Percentiles rank a stretch among this genome's conserved stretches.
These are phyloP conservation scores for Obelidium mucronatum DNA, from an alignment of 192 early-diverging fungal species.

Conservation along the genomic window DNA sequence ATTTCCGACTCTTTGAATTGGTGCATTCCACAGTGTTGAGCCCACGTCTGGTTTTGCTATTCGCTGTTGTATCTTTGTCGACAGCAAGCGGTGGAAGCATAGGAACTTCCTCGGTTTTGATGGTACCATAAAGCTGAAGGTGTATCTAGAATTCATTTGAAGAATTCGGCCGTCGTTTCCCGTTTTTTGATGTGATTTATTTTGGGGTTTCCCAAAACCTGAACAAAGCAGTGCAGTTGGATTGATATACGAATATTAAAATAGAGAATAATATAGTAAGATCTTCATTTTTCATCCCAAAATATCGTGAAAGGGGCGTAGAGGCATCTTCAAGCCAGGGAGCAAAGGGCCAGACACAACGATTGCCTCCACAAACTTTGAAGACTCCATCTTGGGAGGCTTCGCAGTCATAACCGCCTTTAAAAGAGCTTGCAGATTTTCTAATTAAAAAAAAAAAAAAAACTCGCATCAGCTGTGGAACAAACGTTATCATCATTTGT, in stretches of 20 bases:
- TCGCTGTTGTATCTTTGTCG: no score
- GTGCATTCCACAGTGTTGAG: not conserved
- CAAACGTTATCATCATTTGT: no score
- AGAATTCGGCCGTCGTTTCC: no score
- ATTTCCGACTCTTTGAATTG: not conserved
- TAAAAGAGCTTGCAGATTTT: conserved; percentile 47
- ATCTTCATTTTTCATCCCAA: conserved; percentile 8
- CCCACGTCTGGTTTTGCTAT: not conserved
- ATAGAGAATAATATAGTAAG: not conserved
- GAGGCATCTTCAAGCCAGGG: conserved; percentile 49
- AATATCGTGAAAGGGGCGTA: conserved; percentile 29
- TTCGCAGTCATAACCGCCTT: conserved; percentile 35
- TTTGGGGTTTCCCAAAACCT: no score
- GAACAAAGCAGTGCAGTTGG: no score
- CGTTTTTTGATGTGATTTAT: no score
- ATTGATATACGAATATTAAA: no score
- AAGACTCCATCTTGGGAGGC: conserved; percentile 50
- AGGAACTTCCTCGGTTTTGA: no score
- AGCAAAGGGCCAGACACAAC: conserved; percentile 44
- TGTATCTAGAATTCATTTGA: no score
- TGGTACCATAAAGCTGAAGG: no score
- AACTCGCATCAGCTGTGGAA: no score
- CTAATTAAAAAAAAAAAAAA: conserved; percentile 23
- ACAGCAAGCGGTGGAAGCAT: no score
- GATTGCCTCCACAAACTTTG: conserved; percentile 51